Evolutionary conservation across 305 asterid species (phyloP), one percentile per base, ranked within the genome.

Genomic region (Coffea humblotiana): DNA sequence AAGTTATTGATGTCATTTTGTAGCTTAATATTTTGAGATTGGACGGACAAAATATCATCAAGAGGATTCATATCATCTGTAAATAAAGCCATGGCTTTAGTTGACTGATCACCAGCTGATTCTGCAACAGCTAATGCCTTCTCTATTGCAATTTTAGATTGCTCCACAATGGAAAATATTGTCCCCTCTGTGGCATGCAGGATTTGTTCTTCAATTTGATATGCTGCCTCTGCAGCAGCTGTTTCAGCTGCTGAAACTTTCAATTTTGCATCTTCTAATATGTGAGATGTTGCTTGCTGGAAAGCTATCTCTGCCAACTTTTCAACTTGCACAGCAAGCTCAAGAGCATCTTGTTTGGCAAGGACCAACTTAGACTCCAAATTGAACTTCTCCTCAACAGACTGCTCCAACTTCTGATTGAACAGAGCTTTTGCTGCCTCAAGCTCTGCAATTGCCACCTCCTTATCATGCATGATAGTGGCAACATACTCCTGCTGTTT

Each of bases 291-390:
- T 13, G 87, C 89, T 83, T 83, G 89, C 79, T 79, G 89, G 84
- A 86, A 86, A 84, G 89, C 84, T 69, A 79, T 21, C 78, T 81
- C 87, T 14, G 87, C 89, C 85, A 86, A 72, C 80, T 83, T 86
- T 81, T 86, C 89, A 72, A 86, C 87, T 67, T 86, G 89, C 77
- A 86, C 87, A 18, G 89, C 89, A 83, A 86, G 89, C 68, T 86
- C 89, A 83, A 86, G 82, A 71, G 89, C 87, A 82, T 86, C 89
- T 67, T 81, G 74, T 77, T 86, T 83, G 27, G 89, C 89, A 78
- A 86, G 87, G 82, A 83, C 82, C 87, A 86, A 81, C 84, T 76
- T 82, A 71, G 87, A 81, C 83, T 86, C 84, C 81, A 86, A 73
- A 43, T 77, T 83, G 80, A 86, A 86, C 77, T 76, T 86, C 83